Evolutionary conservation across 1,284 basidiomycete species (phyloP).

Genomic region (Heterobasidion annosum): DNA sequence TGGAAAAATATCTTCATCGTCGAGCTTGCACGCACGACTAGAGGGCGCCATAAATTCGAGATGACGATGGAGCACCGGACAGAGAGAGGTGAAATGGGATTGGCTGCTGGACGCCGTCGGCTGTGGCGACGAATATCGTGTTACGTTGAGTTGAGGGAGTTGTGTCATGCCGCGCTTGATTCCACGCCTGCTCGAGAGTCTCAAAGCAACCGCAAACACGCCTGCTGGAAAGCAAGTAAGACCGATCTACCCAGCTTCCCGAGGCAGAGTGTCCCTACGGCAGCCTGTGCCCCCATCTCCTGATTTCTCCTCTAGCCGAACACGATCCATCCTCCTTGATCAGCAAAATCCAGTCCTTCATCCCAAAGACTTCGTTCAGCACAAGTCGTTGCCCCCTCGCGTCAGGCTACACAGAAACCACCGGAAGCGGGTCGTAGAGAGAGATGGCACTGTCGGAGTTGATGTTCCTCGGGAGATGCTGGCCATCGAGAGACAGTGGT

Average conservation of each 20-base stretch:
- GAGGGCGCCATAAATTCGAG: too few relatives aligned
- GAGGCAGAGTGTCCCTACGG: conserved; percentile 10
- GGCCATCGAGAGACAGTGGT: conserved; percentile 50
- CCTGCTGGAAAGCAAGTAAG: not conserved
- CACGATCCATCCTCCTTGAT: conserved; percentile 49
- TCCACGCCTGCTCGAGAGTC: conserved; percentile 42
- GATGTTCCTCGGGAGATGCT: conserved; percentile 50
- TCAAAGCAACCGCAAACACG: conserved; percentile 16
- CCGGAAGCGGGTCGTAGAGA: conserved; percentile 8
- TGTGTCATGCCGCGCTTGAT: conserved; percentile 54
- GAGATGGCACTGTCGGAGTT: conserved; percentile 13
- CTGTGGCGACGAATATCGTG: too few relatives aligned
- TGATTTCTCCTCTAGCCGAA: conserved; percentile 34
- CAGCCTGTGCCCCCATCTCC: conserved; percentile 24
- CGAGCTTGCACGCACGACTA: too few relatives aligned
- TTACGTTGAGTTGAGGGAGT: not conserved
- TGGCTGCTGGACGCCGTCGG: not conserved
- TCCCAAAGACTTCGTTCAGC: conserved; percentile 34
- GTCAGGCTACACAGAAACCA: conserved; percentile 20
- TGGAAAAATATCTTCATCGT: too few relatives aligned
- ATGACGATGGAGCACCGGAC: too few relatives aligned
- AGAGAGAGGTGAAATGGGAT: not conserved
- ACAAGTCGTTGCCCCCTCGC: conserved; percentile 49
- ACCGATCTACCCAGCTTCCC: conserved; percentile 9
- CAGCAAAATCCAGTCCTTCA: conserved; percentile 41